phyloP scores from a whole-genome alignment of 768 basidiomycete genomes.

The Boletus patriciae region DNA sequence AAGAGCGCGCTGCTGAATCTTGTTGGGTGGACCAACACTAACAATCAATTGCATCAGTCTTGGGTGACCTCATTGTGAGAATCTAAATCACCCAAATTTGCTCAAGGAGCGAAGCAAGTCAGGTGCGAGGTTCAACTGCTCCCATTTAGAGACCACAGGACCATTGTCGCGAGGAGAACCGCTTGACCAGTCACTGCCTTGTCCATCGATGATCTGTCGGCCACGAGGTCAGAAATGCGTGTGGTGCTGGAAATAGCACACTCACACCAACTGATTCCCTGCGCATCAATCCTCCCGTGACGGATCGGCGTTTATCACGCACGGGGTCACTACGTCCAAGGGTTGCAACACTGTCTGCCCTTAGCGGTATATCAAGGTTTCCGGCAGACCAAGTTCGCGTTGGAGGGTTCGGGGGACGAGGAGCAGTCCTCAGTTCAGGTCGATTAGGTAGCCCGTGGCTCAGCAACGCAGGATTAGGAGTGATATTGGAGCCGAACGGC shows the following conservation, averaged over 20 bases:
- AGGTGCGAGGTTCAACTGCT: constrained; percentile 81
- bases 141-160: constrained; percentile 92
- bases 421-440: constrained; percentile 57
- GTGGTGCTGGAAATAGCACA: constrained; percentile 14
- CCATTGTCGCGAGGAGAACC: constrained; percentile 66
- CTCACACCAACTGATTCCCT: constrained; percentile 76
- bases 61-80: constrained; percentile 6
- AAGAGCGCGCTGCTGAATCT: constrained; percentile 95
- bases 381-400: constrained; percentile 86
- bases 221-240: constrained; percentile 18
- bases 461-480: constrained; percentile 42
- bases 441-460: constrained; percentile 65
- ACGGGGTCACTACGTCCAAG: constrained; percentile 40
- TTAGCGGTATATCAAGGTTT: constrained; percentile 68
- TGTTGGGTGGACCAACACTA: constrained; percentile 96
- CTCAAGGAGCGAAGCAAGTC: constrained; percentile 85
- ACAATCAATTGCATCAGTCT: constrained; percentile 13
- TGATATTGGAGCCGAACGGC: constrained; percentile 36
- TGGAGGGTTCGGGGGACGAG: constrained; percentile 67
- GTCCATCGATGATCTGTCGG: constrained; percentile 52
- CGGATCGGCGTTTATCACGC: constrained; percentile 76
- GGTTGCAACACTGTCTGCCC: constrained; percentile 43
- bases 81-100: constrained; percentile 82
- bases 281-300: constrained; percentile 58
- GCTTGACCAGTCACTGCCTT: constrained; percentile 55